Conservation (phyloP, 2,329 filamentous ascomycete genomes). For the Cytospora schulzeri region DNA sequence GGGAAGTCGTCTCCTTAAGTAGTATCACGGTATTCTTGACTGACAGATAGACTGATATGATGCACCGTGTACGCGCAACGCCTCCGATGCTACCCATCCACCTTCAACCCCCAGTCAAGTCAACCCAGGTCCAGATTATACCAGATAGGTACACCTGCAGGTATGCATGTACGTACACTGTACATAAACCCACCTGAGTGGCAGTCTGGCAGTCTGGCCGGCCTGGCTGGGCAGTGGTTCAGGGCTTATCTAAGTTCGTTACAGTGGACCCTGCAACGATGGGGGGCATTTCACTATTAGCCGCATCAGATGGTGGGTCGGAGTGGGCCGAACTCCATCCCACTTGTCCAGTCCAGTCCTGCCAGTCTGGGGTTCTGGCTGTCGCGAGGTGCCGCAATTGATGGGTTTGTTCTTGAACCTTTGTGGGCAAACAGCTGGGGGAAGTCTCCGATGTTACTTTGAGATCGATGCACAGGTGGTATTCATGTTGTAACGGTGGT, state of each 20-base stretch:
- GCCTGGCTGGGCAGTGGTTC: not conserved
- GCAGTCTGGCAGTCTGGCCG: too few relatives aligned
- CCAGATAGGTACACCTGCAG: too few relatives aligned
- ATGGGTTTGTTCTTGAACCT: not conserved
- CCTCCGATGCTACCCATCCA: not conserved
- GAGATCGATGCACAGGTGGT: too few relatives aligned
- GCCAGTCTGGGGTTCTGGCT: too few relatives aligned
- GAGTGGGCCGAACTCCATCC: not conserved
- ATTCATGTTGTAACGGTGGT: too few relatives aligned
- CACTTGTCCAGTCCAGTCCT: too few relatives aligned
- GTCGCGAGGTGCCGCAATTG: not conserved
- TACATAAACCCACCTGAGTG: not conserved
- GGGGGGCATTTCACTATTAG: not conserved
- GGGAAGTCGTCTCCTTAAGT: not conserved
- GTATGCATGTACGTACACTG: not conserved
- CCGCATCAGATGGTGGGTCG: not conserved
- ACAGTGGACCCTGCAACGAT: not conserved
- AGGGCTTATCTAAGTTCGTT: not conserved
- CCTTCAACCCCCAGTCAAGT: not conserved
- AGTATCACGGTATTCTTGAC: not conserved
- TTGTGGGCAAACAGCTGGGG: not conserved
- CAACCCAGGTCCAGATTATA: not conserved
- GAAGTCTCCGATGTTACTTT: not conserved
- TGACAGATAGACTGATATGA: too few relatives aligned
- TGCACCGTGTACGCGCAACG: not conserved